Conservation (phyloP, 768 basidiomycete species). For the Lentinula raphanica region DNA sequence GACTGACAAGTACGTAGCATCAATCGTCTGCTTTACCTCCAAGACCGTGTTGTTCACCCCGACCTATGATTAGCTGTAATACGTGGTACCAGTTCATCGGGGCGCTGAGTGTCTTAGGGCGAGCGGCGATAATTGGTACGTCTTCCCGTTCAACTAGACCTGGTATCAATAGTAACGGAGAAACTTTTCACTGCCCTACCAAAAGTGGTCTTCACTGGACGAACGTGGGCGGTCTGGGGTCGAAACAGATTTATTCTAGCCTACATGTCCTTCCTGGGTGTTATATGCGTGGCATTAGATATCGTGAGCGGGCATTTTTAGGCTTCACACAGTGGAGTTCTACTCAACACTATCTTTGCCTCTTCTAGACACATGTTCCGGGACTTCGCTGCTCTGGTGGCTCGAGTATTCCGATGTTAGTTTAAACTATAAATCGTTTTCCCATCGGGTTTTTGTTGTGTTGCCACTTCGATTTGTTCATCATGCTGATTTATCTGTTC, state of each 20-base stretch:
- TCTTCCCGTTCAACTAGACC: neutral
- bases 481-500: neutral
- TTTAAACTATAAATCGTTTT: too few relatives aligned
- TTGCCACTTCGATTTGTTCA: too few relatives aligned
- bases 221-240: slow-evolving; percentile 20
- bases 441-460: neutral
- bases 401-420: slow-evolving; percentile 15
- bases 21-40: neutral
- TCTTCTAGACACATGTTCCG: slow-evolving; percentile 16
- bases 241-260: slow-evolving; percentile 13
- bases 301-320: slow-evolving; percentile 14
- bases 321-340: neutral
- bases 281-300: slow-evolving; percentile 17
- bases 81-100: slow-evolving; percentile 22
- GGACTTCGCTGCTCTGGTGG: slow-evolving; percentile 15
- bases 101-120: slow-evolving; percentile 24
- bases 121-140: slow-evolving; percentile 23
- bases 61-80: slow-evolving; percentile 17
- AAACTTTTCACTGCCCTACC: too few relatives aligned
- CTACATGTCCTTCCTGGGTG: slow-evolving; percentile 17
- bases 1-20: slow-evolving; percentile 1
- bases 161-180: too few relatives aligned
- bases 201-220: slow-evolving; percentile 10
- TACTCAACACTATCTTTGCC: neutral
- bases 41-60: neutral